These are phyloP conservation scores for Pichia cephalocereana DNA, from an alignment of 805 yeast species.

Conservation along the genomic window DNA sequence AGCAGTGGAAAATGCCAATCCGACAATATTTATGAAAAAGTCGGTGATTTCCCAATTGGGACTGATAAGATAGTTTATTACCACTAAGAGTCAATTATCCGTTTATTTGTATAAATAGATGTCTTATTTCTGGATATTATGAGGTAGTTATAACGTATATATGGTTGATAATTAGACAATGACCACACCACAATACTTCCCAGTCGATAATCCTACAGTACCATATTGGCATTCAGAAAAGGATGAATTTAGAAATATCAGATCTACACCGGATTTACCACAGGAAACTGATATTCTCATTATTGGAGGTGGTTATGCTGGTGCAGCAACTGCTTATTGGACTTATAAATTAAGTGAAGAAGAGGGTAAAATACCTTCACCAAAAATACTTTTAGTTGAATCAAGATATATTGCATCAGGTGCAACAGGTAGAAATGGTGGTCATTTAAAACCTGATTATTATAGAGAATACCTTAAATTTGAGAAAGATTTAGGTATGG, in stretches of 20 bases:
- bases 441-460: constrained; percentile 34
- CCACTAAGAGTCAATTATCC: too few relatives aligned
- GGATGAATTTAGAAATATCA: constrained; percentile 11
- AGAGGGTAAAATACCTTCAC: constrained; percentile 1
- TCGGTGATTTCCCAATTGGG: too few relatives aligned
- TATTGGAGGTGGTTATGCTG: constrained; percentile 39
- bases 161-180: not conserved
- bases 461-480: constrained; percentile 15
- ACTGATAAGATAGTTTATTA: too few relatives aligned
- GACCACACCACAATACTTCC: constrained; percentile 5
- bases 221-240: constrained; percentile 19
- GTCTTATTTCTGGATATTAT: too few relatives aligned
- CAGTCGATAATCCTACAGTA: constrained; percentile 14
- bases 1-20: too few relatives aligned
- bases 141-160: too few relatives aligned
- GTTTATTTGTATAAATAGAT: too few relatives aligned
- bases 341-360: constrained; percentile 13
- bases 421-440: constrained; percentile 42
- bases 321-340: constrained; percentile 30
- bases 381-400: constrained; percentile 22
- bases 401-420: constrained; percentile 31
- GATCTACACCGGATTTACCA: constrained; percentile 27
- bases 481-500: constrained; percentile 14
- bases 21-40: too few relatives aligned
- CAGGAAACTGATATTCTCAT: constrained; percentile 30